Conservation (phyloP, 192 early-diverging fungal genomes). For the Coemansia sp. region DNA sequence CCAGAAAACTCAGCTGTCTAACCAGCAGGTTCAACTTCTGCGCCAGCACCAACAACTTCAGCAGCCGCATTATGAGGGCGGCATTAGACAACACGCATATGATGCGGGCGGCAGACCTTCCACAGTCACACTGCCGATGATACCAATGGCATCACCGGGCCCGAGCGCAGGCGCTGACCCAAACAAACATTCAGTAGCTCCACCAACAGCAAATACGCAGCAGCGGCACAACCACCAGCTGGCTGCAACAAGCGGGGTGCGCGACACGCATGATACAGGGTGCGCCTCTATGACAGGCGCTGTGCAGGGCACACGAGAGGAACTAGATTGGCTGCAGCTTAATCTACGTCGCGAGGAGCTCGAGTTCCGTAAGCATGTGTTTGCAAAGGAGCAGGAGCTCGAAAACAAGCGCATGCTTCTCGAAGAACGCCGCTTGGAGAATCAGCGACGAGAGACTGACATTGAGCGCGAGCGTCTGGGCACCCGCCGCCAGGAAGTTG, state of each 20-base stretch:
- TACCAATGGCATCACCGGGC: conserved; percentile 30
- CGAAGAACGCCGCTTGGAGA: conserved; percentile 40
- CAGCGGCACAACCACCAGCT: background rate
- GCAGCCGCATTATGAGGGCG: conserved; percentile 21
- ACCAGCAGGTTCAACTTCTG: conserved; percentile 1
- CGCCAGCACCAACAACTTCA: conserved; percentile 15
- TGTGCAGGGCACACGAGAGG: conserved; percentile 33
- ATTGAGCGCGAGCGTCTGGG: conserved; percentile 36
- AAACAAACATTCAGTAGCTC: background rate
- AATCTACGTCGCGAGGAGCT: conserved; percentile 53
- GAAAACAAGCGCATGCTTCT: conserved; percentile 32
- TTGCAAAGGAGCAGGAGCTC: conserved; percentile 44
- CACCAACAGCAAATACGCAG: conserved; percentile 5
- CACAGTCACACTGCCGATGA: conserved; percentile 20
- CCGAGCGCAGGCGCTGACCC: background rate
- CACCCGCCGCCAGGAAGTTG: conserved; percentile 27
- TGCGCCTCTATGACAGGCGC: background rate
- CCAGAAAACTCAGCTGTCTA: background rate
- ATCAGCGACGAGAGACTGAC: conserved; percentile 36
- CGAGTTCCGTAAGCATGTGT: conserved; percentile 43
- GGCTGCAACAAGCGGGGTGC: conserved; percentile 15
- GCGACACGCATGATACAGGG: conserved; percentile 20
- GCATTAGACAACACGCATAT: conserved; percentile 8
- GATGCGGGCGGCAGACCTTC: conserved; percentile 21
- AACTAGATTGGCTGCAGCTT: conserved; percentile 54